These are phyloP conservation scores for Mariannaea elegans DNA, from an alignment of 2,329 filamentous ascomycete species.

Conservation along the genomic window DNA sequence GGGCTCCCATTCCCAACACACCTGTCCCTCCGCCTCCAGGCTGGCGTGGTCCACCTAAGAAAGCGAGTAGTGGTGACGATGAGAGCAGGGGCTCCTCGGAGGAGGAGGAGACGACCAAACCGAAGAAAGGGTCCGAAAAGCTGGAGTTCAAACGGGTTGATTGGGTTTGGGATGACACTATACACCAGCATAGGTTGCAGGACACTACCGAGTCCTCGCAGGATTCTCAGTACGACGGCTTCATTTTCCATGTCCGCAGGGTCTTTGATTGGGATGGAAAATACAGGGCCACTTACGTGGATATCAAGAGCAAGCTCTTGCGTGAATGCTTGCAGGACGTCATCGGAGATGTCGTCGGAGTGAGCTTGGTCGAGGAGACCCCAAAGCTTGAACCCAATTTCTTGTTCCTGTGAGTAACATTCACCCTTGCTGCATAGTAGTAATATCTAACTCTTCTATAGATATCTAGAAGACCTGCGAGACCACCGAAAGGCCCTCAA, in stretches of 20 bases:
- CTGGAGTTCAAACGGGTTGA: slow-evolving; percentile 62
- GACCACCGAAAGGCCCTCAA: slow-evolving; percentile 71
- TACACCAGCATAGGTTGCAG: slow-evolving; percentile 63
- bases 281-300: slow-evolving; percentile 75
- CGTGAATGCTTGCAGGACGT: slow-evolving; percentile 66
- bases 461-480: slow-evolving; percentile 82
- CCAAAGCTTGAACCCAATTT: slow-evolving; percentile 78
- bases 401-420: slow-evolving; percentile 65
- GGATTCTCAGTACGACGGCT: slow-evolving; percentile 75
- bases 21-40: not conserved
- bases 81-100: slow-evolving; percentile 4
- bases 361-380: slow-evolving; percentile 82
- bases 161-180: slow-evolving; percentile 60
- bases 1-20: not conserved
- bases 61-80: slow-evolving; percentile 1
- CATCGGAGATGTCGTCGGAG: slow-evolving; percentile 53
- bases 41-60: not conserved
- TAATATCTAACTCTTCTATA: slow-evolving; percentile 35
- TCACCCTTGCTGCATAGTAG: not conserved
- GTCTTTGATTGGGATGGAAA: slow-evolving; percentile 88
- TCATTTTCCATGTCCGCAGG: slow-evolving; percentile 83
- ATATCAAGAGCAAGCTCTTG: slow-evolving; percentile 85
- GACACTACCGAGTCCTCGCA: slow-evolving; percentile 57
- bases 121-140: slow-evolving; percentile 31
- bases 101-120: slow-evolving; percentile 20